Evolutionary conservation across 2,329 filamentous ascomycete genomes (phyloP).

Genomic region (Hysterium pulicare): DNA sequence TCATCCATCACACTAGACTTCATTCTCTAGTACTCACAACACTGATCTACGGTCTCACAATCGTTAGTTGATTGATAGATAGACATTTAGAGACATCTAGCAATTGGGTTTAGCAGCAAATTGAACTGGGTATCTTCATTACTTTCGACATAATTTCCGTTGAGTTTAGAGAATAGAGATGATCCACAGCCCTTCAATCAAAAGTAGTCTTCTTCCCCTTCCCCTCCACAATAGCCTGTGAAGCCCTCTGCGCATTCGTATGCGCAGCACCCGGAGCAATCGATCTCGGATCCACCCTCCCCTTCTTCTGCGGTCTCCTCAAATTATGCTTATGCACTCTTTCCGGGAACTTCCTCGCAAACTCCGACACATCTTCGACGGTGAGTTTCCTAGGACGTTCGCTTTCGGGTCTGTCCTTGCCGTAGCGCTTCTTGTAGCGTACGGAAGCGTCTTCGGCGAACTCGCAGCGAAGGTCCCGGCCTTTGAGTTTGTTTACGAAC

Average conservation of each 20-base stretch:
- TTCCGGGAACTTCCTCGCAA: constrained; percentile 22
- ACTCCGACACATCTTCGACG: constrained; percentile 28
- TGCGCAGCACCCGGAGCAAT: constrained; percentile 44
- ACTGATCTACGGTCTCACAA: too few relatives aligned
- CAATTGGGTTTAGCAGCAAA: too few relatives aligned
- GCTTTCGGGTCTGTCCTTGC: constrained; percentile 34
- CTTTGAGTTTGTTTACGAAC: constrained; percentile 82
- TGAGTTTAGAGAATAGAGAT: too few relatives aligned
- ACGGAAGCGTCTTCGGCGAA: constrained; percentile 88
- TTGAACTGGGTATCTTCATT: too few relatives aligned
- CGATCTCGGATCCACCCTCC: constrained; percentile 44
- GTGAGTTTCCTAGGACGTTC: too few relatives aligned
- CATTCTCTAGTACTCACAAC: too few relatives aligned
- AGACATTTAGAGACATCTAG: too few relatives aligned
- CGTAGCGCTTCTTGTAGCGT: constrained; percentile 91
- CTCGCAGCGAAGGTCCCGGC: constrained; percentile 80
- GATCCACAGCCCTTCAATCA: constrained; percentile 59
- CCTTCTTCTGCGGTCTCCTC: constrained; percentile 13
- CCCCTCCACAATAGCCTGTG: constrained; percentile 73
- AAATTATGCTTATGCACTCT: constrained; percentile 29
- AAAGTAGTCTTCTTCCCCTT: constrained; percentile 81
- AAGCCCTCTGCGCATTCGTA: constrained; percentile 59
- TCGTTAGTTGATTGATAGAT: too few relatives aligned
- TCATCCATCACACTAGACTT: too few relatives aligned
- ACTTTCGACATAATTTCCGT: too few relatives aligned